phyloP scores from a whole-genome alignment of 148 eudicot genomes.

The Fallopia convolvulus region DNA sequence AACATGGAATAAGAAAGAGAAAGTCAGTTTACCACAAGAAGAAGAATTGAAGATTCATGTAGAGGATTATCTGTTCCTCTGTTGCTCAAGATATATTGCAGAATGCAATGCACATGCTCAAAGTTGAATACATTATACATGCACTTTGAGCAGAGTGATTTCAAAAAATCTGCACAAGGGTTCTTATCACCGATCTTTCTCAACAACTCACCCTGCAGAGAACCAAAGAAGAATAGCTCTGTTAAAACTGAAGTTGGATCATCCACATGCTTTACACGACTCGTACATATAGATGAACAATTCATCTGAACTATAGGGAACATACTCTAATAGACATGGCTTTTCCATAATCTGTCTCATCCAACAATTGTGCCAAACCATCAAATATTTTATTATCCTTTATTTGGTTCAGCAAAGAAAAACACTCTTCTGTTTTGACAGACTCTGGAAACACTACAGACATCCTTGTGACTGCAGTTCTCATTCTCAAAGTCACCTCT shows the following conservation, averaged over 20 bases:
- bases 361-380: constrained; percentile 40
- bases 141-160: constrained; percentile 58
- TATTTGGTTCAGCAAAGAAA: constrained; percentile 34
- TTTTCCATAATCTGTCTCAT: constrained; percentile 32
- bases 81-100: constrained; percentile 39
- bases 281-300: not conserved
- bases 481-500: constrained; percentile 40
- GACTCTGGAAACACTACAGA: constrained; percentile 58
- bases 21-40: constrained; percentile 55
- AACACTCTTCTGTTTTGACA: constrained; percentile 56
- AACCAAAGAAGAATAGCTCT: constrained; percentile 9
- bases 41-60: constrained; percentile 37
- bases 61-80: constrained; percentile 22
- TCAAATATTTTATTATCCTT: constrained; percentile 38
- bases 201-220: constrained; percentile 53
- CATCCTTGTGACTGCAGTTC: constrained; percentile 39
- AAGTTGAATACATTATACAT: constrained; percentile 56
- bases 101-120: constrained; percentile 54
- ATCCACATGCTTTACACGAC: not conserved
- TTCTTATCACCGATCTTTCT: constrained; percentile 44
- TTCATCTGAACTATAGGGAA: not conserved
- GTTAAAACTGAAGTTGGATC: not conserved
- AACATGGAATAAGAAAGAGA: not conserved
- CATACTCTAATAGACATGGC: constrained; percentile 43
- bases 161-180: constrained; percentile 53